Base-by-base conservation (phyloP, 208 protist species). In the Leishmania major region DNA sequence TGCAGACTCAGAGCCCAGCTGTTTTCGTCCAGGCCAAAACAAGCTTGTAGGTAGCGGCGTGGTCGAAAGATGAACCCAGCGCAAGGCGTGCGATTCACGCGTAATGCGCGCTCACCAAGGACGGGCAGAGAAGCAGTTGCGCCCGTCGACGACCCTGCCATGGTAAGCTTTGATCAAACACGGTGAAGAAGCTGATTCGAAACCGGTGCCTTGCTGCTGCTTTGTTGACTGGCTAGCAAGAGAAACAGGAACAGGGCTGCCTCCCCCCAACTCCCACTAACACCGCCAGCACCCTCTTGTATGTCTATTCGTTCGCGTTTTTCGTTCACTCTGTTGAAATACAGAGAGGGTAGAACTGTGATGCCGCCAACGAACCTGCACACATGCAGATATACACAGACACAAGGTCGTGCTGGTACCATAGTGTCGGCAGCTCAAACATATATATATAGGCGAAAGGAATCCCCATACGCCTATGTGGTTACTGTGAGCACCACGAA, bases 401-500 rank as follows among this genome's bases (percentile, higher is more conserved):
- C 15, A 47, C 40, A 55, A 47, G 25, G 45, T 19, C 11, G 43
- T 74, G 25, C 40, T 31, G 25, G 70, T 40, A 31, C 5, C 70
- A 37, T 28, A 47, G 49, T 49, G 11, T 15, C 66, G 22, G 28
- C 37, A 5, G 22, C 6, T 25, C 17, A 47, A 62, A 47, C 45
- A 49, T 49, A 76, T 15, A 76, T 15, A 49, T 22, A 69, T 22
- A 40, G 1, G 3, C 43, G 64, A 1, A 25, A 15, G 19, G 10
- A 45, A 72, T 13, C 45, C 70, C n/a, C 45, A 53, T n/a, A 80
- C 35, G 25, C 40, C 17, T 55, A 62, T 10, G 75, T 80, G 47
- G 10, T n/a, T 53, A 70, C 70, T 81, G 70, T 77, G 75, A 81
- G 76, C 55, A 81, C 64, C 47, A 67, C 40, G 37, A 67, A 59